Percentiles rank a stretch among this genome's conserved stretches.
These are phyloP conservation scores for Penicillium nordicum DNA, from an alignment of 2,329 filamentous ascomycete genomes.

Conservation along the genomic window DNA sequence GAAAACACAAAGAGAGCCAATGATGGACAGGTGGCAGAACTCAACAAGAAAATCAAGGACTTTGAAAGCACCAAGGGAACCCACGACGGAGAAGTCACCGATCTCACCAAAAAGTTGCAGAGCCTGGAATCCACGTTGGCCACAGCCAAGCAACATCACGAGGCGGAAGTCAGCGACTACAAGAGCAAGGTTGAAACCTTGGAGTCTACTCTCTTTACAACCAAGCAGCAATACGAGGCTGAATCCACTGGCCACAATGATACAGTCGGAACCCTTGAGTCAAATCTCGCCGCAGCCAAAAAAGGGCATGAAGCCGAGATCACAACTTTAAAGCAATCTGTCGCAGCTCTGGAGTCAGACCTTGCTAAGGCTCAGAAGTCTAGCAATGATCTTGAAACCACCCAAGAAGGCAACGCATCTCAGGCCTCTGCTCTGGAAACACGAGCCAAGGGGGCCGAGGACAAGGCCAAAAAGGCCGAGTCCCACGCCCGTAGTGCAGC, in stretches of 20 bases:
- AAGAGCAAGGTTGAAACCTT: slow-evolving; percentile 57
- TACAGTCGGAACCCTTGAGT: slow-evolving; percentile 57
- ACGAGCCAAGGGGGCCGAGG: slow-evolving; percentile 45
- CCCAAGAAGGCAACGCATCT: slow-evolving; percentile 50
- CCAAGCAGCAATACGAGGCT: slow-evolving; percentile 59
- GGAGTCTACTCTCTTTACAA: slow-evolving; percentile 49
- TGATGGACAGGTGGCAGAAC: slow-evolving; percentile 57
- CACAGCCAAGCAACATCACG: slow-evolving; percentile 37
- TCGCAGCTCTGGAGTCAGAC: slow-evolving; percentile 54
- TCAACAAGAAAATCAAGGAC: slow-evolving; percentile 56
- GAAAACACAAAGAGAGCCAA: slow-evolving; percentile 51
- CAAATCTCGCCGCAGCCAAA: slow-evolving; percentile 22
- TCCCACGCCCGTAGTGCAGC: slow-evolving; percentile 44
- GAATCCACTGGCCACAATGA: slow-evolving; percentile 59
- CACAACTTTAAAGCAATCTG: slow-evolving; percentile 56
- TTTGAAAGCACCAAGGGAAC: slow-evolving; percentile 59
- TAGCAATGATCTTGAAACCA: slow-evolving; percentile 57
- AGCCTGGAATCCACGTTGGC: slow-evolving; percentile 47
- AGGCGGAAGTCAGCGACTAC: slow-evolving; percentile 60
- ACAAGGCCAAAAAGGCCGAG: slow-evolving; percentile 27
- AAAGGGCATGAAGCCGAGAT: slow-evolving; percentile 60
- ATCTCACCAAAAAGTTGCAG: slow-evolving; percentile 59
- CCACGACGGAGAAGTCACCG: slow-evolving; percentile 58
- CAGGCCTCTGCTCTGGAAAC: slow-evolving; percentile 48
- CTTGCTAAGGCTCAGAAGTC: slow-evolving; percentile 49